Percentiles rank a stretch among this genome's conserved stretches.
These are phyloP conservation scores for Termitomyces bulborhizus DNA, from an alignment of 768 basidiomycete species.

Conservation along the genomic window DNA sequence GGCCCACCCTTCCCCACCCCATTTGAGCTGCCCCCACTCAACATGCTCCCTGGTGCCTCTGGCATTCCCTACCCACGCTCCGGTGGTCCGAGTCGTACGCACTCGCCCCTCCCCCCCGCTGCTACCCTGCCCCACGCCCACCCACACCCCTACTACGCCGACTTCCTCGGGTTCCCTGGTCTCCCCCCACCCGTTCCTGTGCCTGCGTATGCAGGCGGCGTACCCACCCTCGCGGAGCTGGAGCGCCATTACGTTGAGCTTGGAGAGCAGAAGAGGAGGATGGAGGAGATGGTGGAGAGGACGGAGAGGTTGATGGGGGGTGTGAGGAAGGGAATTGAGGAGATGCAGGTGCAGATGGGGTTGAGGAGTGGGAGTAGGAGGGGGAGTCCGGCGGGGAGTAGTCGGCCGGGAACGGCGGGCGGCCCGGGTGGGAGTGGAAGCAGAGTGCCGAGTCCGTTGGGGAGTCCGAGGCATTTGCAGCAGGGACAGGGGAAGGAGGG, in stretches of 20 bases:
- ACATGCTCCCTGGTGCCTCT: conserved; percentile 30
- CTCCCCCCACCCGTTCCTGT: conserved; percentile 3
- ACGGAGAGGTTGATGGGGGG: conserved; percentile 71
- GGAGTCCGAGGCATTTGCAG: conserved; percentile 5
- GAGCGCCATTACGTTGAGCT: conserved; percentile 69
- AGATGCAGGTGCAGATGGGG: conserved; percentile 44
- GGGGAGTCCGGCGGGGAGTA: conserved; percentile 6
- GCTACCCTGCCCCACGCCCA: neutral
- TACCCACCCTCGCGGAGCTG: conserved; percentile 51
- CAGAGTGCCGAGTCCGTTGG: conserved; percentile 9
- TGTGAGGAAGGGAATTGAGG: conserved; percentile 70
- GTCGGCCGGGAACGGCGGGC: neutral
- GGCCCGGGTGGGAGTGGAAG: conserved; percentile 2
- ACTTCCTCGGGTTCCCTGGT: conserved; percentile 15
- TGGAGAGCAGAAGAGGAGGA: conserved; percentile 50
- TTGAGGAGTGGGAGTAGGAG: conserved; percentile 18
- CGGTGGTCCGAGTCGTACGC: conserved; percentile 64
- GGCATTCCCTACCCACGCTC: neutral
- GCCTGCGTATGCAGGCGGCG: conserved; percentile 12
- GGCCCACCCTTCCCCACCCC: conserved; percentile 27
- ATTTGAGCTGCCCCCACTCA: conserved; percentile 55
- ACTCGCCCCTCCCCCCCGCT: conserved; percentile 42
- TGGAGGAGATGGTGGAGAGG: conserved; percentile 71
- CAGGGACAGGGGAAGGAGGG: too few species aligned
- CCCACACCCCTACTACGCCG: conserved; percentile 27